phyloP scores from a whole-genome alignment of 305 asterid species.

The Fraxinus ornus region DNA sequence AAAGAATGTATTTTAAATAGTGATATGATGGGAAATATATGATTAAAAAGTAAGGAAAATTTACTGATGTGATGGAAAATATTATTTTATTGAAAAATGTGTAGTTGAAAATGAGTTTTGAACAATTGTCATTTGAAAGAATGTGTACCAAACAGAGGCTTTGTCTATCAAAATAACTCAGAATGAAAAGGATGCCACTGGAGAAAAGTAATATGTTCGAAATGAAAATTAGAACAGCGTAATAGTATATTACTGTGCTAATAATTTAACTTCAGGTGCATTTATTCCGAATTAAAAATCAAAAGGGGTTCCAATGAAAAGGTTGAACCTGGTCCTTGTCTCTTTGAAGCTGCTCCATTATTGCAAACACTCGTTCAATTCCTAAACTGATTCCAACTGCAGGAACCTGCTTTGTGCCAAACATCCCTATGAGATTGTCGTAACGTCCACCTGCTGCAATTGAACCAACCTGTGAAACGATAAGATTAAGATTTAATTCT shows the following conservation, averaged over 20 bases:
- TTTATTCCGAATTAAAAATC: not conserved
- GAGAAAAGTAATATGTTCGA: not conserved
- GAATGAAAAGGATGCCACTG: not conserved
- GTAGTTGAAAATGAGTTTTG: too few species aligned
- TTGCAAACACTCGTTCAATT: conserved; percentile 82
- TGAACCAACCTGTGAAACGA: conserved; percentile 69
- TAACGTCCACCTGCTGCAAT: conserved; percentile 98
- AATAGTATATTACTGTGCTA: not conserved
- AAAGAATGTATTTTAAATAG: too few species aligned
- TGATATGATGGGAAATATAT: too few species aligned
- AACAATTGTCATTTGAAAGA: too few species aligned
- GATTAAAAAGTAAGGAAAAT: too few species aligned
- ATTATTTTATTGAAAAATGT: too few species aligned
- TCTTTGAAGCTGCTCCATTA: conserved; percentile 77
- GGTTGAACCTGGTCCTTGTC: conserved; percentile 59
- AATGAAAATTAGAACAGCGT: not conserved
- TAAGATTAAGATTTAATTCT: not conserved
- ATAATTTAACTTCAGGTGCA: not conserved
- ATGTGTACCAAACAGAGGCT: too few species aligned
- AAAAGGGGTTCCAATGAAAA: not conserved
- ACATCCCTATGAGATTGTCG: conserved; percentile 83
- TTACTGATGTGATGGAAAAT: too few species aligned
- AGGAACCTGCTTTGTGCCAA: conserved; percentile 84
- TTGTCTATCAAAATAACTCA: not conserved
- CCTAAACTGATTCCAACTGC: conserved; percentile 94